Base-by-base conservation (phyloP, 2,329 filamentous ascomycete species). In the Cladosporium sp. region DNA sequence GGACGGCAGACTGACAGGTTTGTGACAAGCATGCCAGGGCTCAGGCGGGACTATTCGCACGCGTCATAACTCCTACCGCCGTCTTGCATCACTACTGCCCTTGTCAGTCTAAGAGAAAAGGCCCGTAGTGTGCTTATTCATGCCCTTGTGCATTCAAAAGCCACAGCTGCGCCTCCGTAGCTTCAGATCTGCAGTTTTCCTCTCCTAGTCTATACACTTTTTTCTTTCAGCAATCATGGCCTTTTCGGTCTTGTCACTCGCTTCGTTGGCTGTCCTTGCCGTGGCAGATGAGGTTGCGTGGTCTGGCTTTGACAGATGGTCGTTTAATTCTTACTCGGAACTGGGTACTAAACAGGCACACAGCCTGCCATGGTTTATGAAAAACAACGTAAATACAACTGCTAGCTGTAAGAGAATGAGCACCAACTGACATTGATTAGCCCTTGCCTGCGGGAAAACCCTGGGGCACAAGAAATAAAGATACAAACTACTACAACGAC, bases 401-500 rank as follows among this genome's bases (percentile, higher is more conserved):
- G 12, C 38, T 22, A 18, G 8, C 35, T 18, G 16, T n/a, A 6
- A 18, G 35, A 38, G 3, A 16, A 8, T 41, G 22, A 11, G 16
- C 27, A 18, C 15, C 2, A n/a, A 20, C 20, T 48, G 11, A 48
- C 36, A 22, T 7, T 4, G 13, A 12, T 7, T 9, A 48, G 45
- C 45, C 45, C 13, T 25, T 48, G 13, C 45, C 45, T 22, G 45
- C 30, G 13, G 45, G 45, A 16, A 48, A 40, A 8, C 62, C 62
- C 9, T 65, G 62, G 62, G 62, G 61, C 8, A 45, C 52, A 8
- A 50, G 54, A 12, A 53, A 56, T 3, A 54, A 54, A 22, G 60
- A 65, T 47, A 58, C 62, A 7, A 63, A 62, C 48, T 55, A 56
- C 47, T 52, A 57, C 38, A 51, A 50, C 18, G 48, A 57, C n/a